phyloP scores from a whole-genome alignment of 805 yeast species.

The Hanseniaspora hatyaiensis region DNA sequence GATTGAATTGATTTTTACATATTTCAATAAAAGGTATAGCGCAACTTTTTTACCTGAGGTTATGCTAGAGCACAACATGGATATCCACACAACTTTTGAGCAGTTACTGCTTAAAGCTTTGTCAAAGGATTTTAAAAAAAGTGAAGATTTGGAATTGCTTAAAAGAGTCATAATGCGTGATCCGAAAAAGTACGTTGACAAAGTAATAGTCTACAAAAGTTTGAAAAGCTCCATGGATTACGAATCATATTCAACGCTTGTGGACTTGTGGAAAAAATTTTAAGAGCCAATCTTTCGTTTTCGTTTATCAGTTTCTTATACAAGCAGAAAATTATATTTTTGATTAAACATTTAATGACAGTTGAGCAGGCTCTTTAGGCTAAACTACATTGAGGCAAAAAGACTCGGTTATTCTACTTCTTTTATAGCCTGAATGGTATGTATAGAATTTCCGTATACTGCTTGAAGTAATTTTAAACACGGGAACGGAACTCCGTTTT shows the following conservation, averaged over 20 bases:
- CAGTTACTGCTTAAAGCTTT: conserved; percentile 55
- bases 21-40: conserved; percentile 34
- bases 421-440: too few relatives aligned
- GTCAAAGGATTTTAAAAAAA: neutral
- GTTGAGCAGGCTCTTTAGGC: too few relatives aligned
- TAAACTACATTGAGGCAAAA: too few relatives aligned
- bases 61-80: conserved; percentile 80
- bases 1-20: conserved; percentile 44
- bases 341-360: too few relatives aligned
- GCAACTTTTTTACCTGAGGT: conserved; percentile 90
- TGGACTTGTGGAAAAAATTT: too few relatives aligned
- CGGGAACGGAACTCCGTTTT: too few relatives aligned
- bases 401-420: too few relatives aligned
- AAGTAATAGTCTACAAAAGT: conserved; percentile 48
- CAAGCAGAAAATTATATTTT: too few relatives aligned
- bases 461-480: too few relatives aligned
- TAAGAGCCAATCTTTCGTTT: neutral
- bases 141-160: conserved; percentile 22
- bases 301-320: neutral
- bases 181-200: conserved; percentile 28
- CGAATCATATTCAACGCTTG: conserved; percentile 35
- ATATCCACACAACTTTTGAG: conserved; percentile 53
- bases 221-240: conserved; percentile 35
- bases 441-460: too few relatives aligned
- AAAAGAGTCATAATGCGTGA: conserved; percentile 27